Evolutionary conservation across 2,329 filamentous ascomycete species (phyloP), one percentile per base, ranked within the genome.

Genomic region (Aureobasidium mangrovei): DNA sequence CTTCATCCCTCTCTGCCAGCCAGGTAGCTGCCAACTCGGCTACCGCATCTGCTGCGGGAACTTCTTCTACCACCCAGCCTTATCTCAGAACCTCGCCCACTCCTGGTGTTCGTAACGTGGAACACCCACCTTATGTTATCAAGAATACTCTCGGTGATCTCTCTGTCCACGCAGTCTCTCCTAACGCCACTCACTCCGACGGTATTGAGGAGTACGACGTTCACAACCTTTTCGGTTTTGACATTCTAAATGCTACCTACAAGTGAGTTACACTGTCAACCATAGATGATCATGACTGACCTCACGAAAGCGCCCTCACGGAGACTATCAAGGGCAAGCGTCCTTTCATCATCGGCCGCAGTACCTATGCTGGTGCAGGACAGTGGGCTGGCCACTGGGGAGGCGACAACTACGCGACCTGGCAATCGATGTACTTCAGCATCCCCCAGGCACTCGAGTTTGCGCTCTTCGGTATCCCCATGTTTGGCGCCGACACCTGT

Each of bases 331-430:
- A 85, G 0, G 75, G 72, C 10, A 86, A 86, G 66, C 82, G 89
- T 0, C 89, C 89, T 0, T 88, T 94, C 69, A 86, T 95, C 64
- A 89, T 95, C 62, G 86, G 85, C 0, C 83, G 89, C 12, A 88
- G 84, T 38, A 93, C 88, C 1, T 93, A 91, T 63, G 78, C 86
- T 7, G 88, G 88, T 3, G 81, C 81, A 0, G 88, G 89, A 1
- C 82, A 81, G 65, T 85, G 79, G 72, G 84, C 86, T 1, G 88
- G 86, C 1, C 88, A 93, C 68, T 94, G 88, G 88, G 86, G 87
- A 31, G 86, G 85, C 2, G 73, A 91, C 67, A 67, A 68, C 58
- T 91, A 90, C 63, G 71, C 74, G 18, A 77, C 80, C 10, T 91
- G 85, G 81, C 76, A 78, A 0, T 85, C 83, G 65, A 86, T 91